These are phyloP conservation scores for Beta corolliflora DNA, from an alignment of 179 eudicot genomes.

Conservation along the genomic window DNA sequence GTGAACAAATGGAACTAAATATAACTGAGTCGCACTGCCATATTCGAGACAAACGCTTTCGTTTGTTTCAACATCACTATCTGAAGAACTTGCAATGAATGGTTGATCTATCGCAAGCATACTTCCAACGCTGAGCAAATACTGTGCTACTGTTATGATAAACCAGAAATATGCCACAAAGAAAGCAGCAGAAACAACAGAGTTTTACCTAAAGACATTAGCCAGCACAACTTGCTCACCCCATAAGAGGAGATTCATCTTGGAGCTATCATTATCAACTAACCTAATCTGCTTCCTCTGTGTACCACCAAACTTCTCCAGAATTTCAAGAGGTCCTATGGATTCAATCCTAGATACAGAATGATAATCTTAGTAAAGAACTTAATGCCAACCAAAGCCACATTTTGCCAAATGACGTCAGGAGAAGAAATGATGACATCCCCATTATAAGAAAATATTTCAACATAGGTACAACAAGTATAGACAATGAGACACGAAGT, in stretches of 20 bases:
- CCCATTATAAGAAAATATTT: neutral
- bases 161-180: slow-evolving; percentile 15
- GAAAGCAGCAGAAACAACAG: slow-evolving; percentile 18
- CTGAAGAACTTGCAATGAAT: slow-evolving; percentile 53
- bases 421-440: neutral
- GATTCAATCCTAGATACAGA: slow-evolving; percentile 63
- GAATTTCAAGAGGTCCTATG: slow-evolving; percentile 66
- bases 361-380: slow-evolving; percentile 10
- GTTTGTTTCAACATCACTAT: slow-evolving; percentile 41
- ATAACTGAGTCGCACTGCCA: slow-evolving; percentile 87
- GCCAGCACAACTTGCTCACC: slow-evolving; percentile 89
- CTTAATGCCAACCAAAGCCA: neutral
- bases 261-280: slow-evolving; percentile 70
- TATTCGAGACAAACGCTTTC: slow-evolving; percentile 76
- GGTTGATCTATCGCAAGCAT: slow-evolving; percentile 94
- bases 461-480: neutral
- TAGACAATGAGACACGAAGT: neutral
- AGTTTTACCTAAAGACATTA: slow-evolving; percentile 69
- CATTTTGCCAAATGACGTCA: neutral
- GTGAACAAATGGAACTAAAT: slow-evolving; percentile 76
- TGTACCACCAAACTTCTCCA: slow-evolving; percentile 55
- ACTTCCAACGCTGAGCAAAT: slow-evolving; percentile 68
- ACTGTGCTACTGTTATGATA: slow-evolving; percentile 11
- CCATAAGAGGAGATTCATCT: slow-evolving; percentile 70
- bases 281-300: slow-evolving; percentile 71